Conservation (phyloP, 495 filamentous ascomycete genomes). For the Ascobolus immersus region DNA sequence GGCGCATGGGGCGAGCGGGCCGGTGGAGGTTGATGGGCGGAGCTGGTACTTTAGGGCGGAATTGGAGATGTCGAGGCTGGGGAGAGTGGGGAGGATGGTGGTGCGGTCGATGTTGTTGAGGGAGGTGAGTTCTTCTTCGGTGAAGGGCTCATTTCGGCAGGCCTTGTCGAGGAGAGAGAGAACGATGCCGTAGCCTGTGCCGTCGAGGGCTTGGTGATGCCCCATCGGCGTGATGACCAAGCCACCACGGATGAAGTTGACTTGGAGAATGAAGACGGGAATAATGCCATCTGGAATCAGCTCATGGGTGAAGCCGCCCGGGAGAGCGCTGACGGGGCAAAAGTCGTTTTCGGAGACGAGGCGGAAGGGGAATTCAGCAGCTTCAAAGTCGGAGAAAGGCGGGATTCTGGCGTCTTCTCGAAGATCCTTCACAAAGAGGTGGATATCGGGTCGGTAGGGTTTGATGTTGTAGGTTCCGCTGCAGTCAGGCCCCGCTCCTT, state of each 20-base stretch:
- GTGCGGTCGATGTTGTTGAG: constrained; percentile 23
- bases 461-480: too few species aligned
- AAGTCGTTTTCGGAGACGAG: constrained; percentile 27
- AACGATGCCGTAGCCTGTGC: constrained; percentile 26
- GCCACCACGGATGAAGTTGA: constrained; percentile 26
- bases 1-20: not conserved
- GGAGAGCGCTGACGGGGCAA: constrained; percentile 23
- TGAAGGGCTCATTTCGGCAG: constrained; percentile 23
- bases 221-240: constrained; percentile 24
- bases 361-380: constrained; percentile 21
- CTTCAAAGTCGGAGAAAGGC: constrained; percentile 20
- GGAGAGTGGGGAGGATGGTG: constrained; percentile 21
- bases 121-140: constrained; percentile 19
- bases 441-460: too few species aligned
- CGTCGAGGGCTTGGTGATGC: constrained; percentile 29
- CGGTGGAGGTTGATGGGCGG: too few species aligned
- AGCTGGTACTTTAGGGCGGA: too few species aligned
- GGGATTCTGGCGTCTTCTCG: constrained; percentile 18
- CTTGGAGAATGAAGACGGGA: constrained; percentile 28
- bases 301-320: constrained; percentile 8
- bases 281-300: constrained; percentile 13
- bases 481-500: too few species aligned
- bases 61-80: constrained; percentile 16
- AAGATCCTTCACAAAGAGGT: constrained; percentile 21
- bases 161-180: constrained; percentile 29